A percentile compares a stretch with the other conserved stretches of the same genome.
Evolutionary conservation across 2,329 filamentous ascomycete species (phyloP).

Genomic region (Venturia pyrina): DNA sequence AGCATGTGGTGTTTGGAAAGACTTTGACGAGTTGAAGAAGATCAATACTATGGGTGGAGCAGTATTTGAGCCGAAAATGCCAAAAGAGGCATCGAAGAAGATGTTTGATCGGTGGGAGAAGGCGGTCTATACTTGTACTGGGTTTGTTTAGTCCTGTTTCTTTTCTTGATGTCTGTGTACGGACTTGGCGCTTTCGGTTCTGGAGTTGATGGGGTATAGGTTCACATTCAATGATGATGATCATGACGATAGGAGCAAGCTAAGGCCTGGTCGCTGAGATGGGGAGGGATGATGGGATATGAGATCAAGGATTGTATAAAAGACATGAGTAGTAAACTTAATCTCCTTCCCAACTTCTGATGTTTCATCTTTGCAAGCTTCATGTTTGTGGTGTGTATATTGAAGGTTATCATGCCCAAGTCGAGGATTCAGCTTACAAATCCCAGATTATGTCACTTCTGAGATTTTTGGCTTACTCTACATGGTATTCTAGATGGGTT

Average conservation of each 20-base stretch:
- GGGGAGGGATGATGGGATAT: too few relatives aligned
- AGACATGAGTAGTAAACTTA: too few relatives aligned
- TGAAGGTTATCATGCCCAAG: too few relatives aligned
- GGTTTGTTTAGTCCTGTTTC: constrained; percentile 32
- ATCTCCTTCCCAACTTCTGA: too few relatives aligned
- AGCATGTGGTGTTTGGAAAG: constrained; percentile 67
- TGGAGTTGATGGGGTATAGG: background rate
- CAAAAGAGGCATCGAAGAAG: constrained; percentile 45
- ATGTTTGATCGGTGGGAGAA: constrained; percentile 66
- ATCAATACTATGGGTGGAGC: constrained; percentile 62
- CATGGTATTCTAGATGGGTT: too few relatives aligned
- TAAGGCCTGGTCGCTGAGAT: background rate
- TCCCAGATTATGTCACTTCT: too few relatives aligned
- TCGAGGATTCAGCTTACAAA: too few relatives aligned
- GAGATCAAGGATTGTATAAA: too few relatives aligned
- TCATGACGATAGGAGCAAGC: background rate
- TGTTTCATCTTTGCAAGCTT: too few relatives aligned
- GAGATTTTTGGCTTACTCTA: too few relatives aligned
- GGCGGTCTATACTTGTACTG: constrained; percentile 68
- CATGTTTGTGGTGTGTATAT: too few relatives aligned
- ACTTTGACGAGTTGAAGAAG: constrained; percentile 61
- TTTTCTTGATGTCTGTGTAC: too few relatives aligned
- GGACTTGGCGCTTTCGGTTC: background rate
- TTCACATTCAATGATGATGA: background rate
- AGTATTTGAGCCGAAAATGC: constrained; percentile 60